phyloP scores from a whole-genome alignment of 2,329 filamentous ascomycete genomes.

The Pestalotiopsis sp. region DNA sequence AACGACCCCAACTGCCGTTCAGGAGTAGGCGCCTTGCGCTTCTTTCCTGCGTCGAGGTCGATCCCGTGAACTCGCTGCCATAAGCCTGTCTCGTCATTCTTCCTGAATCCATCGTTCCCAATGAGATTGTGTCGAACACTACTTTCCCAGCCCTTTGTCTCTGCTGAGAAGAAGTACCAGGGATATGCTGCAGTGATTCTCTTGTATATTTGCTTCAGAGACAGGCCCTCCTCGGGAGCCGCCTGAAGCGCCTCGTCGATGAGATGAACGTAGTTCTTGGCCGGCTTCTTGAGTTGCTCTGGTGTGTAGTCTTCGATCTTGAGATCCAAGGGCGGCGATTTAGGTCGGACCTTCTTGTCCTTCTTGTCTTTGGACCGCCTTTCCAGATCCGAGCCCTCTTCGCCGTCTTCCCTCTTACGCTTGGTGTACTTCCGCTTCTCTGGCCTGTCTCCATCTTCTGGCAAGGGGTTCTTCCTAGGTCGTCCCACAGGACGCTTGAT shows the following conservation, averaged over 20 bases:
- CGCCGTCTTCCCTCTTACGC: constrained; percentile 60
- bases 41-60: constrained; percentile 63
- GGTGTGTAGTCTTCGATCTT: constrained; percentile 57
- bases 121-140: constrained; percentile 67
- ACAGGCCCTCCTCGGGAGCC: constrained; percentile 55
- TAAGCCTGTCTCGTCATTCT: constrained; percentile 57
- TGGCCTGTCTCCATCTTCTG: constrained; percentile 57
- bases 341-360: constrained; percentile 60
- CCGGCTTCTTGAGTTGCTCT: constrained; percentile 62
- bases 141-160: constrained; percentile 68
- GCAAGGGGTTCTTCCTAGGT: constrained; percentile 64
- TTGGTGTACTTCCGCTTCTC: constrained; percentile 71
- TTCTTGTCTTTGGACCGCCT: constrained; percentile 60
- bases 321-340: constrained; percentile 62
- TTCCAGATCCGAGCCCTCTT: constrained; percentile 59
- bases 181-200: constrained; percentile 60
- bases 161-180: constrained; percentile 61
- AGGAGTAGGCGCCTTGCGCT: constrained; percentile 57
- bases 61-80: constrained; percentile 62
- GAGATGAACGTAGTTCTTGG: constrained; percentile 63
- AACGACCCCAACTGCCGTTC: constrained; percentile 41
- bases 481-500: constrained; percentile 68
- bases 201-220: constrained; percentile 66
- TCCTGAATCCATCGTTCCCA: constrained; percentile 63
- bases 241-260: constrained; percentile 63